phyloP scores from a whole-genome alignment of 768 basidiomycete species.

The Psilocybe subaeruginosa region DNA sequence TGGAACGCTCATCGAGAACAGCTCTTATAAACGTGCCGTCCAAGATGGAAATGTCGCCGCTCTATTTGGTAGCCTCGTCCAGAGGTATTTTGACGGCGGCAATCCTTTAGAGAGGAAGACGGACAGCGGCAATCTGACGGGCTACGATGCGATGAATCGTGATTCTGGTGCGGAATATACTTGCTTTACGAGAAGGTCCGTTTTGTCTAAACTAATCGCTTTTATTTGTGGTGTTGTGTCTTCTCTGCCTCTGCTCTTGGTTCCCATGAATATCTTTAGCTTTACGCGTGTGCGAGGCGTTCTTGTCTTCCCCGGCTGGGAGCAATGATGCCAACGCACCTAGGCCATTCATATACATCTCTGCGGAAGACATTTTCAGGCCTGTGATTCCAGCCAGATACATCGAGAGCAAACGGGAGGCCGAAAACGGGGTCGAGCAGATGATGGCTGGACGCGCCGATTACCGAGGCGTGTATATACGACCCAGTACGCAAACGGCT shows the following conservation, averaged over 20 bases:
- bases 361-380: slow-evolving; percentile 91
- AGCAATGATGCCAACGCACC: slow-evolving; percentile 31
- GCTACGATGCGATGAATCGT: slow-evolving; percentile 84
- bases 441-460: slow-evolving; percentile 46
- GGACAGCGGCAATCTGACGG: slow-evolving; percentile 33
- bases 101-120: slow-evolving; percentile 57
- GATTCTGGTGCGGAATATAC: slow-evolving; percentile 73
- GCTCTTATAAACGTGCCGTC: slow-evolving; percentile 78
- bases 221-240: slow-evolving; percentile 11
- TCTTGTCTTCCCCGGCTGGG: slow-evolving; percentile 49
- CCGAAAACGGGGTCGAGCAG: slow-evolving; percentile 70
- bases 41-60: slow-evolving; percentile 57
- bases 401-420: slow-evolving; percentile 92
- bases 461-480: slow-evolving; percentile 77
- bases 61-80: slow-evolving; percentile 48
- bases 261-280: slow-evolving; percentile 42
- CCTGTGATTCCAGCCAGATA: slow-evolving; percentile 87
- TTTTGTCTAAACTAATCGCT: background rate
- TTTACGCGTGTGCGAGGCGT: slow-evolving; percentile 77
- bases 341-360: slow-evolving; percentile 90
- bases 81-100: slow-evolving; percentile 35
- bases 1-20: slow-evolving; percentile 85
- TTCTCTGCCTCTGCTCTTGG: slow-evolving; percentile 10
- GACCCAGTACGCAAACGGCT: slow-evolving; percentile 72
- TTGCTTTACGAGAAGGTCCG: slow-evolving; percentile 2